A percentile compares a stretch with the other conserved stretches of the same genome.
Evolutionary conservation across 2,329 filamentous ascomycete species (phyloP).

Genomic region (Hymenoscyphus infarciens): DNA sequence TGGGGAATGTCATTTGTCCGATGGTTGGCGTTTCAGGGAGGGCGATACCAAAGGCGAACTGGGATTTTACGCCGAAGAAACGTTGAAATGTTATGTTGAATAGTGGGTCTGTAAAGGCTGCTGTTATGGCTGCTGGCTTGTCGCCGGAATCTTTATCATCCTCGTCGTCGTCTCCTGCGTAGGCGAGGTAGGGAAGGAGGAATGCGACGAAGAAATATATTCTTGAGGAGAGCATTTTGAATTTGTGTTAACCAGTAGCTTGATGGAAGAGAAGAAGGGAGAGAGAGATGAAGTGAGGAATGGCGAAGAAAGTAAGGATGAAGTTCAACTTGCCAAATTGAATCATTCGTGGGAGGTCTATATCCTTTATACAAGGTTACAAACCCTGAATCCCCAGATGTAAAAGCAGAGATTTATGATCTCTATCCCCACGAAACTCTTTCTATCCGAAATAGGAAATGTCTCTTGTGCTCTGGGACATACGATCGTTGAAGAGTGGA

Average conservation of each 20-base stretch:
- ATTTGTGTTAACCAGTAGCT: background rate
- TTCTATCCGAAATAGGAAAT: background rate
- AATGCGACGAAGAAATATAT: background rate
- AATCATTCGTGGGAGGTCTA: background rate
- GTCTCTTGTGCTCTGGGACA: background rate
- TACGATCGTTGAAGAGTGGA: background rate
- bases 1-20: constrained; percentile 44
- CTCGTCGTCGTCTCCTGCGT: background rate
- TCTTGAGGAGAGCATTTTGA: background rate
- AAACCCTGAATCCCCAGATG: background rate
- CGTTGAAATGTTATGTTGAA: constrained; percentile 39
- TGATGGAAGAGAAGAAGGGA: background rate
- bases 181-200: constrained; percentile 3
- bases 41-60: constrained; percentile 43
- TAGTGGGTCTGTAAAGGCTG: constrained; percentile 34
- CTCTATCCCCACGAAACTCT: background rate
- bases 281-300: background rate
- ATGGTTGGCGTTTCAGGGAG: constrained; percentile 42
- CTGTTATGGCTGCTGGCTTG: constrained; percentile 2
- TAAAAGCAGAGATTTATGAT: background rate
- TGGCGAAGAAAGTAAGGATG: background rate
- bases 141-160: background rate
- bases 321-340: background rate
- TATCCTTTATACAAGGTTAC: background rate
- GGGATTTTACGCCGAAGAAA: constrained; percentile 40